Percentiles rank a stretch among this genome's conserved stretches.
Evolutionary conservation across 2,329 filamentous ascomycete genomes (phyloP).

Genomic region (Fusarium staphyleae): DNA sequence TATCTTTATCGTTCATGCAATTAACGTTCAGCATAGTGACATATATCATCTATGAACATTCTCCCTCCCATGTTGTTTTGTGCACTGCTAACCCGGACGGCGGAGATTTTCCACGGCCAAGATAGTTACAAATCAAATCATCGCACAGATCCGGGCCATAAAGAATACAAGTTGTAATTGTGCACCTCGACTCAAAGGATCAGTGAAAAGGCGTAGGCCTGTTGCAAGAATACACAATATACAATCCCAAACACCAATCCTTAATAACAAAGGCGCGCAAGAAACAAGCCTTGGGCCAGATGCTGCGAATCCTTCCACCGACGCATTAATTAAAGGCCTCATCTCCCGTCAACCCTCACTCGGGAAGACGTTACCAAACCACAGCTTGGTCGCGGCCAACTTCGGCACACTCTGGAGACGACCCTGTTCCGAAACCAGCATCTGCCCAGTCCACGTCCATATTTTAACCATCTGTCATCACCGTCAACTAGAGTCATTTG

Average conservation of each 20-base stretch:
- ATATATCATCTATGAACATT: no score
- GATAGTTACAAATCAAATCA: no score
- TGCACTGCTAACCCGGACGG: no score
- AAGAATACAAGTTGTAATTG: slow-evolving; percentile 33
- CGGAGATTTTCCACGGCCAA: no score
- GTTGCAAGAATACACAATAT: slow-evolving; percentile 35
- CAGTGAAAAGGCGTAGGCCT: slow-evolving; percentile 17
- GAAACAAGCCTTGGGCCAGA: slow-evolving; percentile 34
- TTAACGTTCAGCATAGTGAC: no score
- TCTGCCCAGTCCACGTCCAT: slow-evolving; percentile 31
- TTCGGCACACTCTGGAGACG: background rate
- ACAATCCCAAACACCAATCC: slow-evolving; percentile 42
- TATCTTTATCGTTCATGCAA: background rate
- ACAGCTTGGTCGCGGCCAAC: slow-evolving; percentile 1
- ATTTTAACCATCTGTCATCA: slow-evolving; percentile 36
- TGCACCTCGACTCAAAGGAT: slow-evolving; percentile 34
- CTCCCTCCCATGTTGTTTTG: no score
- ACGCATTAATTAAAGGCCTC: slow-evolving; percentile 34
- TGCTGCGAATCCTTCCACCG: slow-evolving; percentile 17
- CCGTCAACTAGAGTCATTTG: slow-evolving; percentile 37
- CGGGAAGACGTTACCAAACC: background rate
- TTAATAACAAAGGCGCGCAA: slow-evolving; percentile 34
- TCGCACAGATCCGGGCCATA: background rate
- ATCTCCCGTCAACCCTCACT: background rate
- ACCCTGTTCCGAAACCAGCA: slow-evolving; percentile 16